Conservation (phyloP, 192 early-diverging fungal species). For the Umbelopsis sp. region DNA sequence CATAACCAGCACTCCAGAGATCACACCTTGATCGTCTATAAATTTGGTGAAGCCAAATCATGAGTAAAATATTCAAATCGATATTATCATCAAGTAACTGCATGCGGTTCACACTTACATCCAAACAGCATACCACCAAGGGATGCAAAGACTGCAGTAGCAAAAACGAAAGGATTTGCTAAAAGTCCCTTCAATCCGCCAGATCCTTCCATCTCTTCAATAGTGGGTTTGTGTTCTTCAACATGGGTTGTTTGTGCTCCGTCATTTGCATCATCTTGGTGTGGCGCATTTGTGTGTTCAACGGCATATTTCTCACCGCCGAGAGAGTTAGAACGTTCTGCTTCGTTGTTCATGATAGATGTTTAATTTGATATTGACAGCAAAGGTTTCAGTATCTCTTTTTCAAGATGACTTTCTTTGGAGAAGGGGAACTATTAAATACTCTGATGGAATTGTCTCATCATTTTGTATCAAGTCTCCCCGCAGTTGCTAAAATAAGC, state of each 20-base stretch:
- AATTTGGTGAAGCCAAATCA: too few relatives aligned
- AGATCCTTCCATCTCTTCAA: neutral
- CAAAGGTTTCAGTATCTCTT: too few relatives aligned
- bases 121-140: constrained; percentile 41
- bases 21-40: constrained; percentile 41
- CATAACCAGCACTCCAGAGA: constrained; percentile 42
- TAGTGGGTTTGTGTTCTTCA: neutral
- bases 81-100: neutral
- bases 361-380: neutral
- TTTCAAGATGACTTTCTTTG: too few relatives aligned
- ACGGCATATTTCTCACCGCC: neutral
- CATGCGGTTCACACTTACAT: constrained; percentile 27
- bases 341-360: neutral
- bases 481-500: too few relatives aligned
- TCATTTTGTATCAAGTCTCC: too few relatives aligned
- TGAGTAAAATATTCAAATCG: neutral
- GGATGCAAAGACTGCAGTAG: constrained; percentile 39
- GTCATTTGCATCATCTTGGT: neutral
- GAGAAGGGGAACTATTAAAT: too few relatives aligned
- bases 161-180: constrained; percentile 34
- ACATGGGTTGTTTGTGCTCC: neutral
- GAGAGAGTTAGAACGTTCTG: neutral
- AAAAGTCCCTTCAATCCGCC: constrained; percentile 28
- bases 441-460: too few relatives aligned
- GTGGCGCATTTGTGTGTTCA: neutral